Evolutionary conservation across 1,284 basidiomycete genomes (phyloP).

Genomic region (Ustilago bromivora): DNA sequence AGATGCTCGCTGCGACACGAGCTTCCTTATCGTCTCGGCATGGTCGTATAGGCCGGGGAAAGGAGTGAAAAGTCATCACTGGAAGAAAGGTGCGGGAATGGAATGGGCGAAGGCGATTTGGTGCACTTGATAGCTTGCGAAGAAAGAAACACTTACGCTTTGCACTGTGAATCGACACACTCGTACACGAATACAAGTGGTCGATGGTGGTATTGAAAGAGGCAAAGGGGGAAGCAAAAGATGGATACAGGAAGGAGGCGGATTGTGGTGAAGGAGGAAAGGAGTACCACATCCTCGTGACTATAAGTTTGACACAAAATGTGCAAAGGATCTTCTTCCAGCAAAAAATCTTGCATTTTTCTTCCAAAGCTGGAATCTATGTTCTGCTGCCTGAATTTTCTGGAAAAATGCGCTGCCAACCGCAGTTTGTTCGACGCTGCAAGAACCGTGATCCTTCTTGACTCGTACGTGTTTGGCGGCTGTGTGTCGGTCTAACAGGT

Average conservation of each 20-base stretch:
- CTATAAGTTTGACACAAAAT: slow-evolving; percentile 17
- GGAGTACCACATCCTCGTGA: neutral
- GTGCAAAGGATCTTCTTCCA: neutral
- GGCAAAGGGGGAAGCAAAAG: neutral
- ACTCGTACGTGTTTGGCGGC: slow-evolving; percentile 16
- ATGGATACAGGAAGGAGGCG: neutral
- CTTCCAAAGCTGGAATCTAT: slow-evolving; percentile 4
- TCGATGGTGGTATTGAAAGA: slow-evolving; percentile 25
- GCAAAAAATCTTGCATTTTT: slow-evolving; percentile 19
- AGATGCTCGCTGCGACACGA: slow-evolving; percentile 65
- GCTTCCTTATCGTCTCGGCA: slow-evolving; percentile 70
- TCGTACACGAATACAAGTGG: slow-evolving; percentile 33
- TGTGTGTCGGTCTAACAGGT: neutral
- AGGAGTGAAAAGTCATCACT: slow-evolving; percentile 64
- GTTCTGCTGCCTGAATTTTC: slow-evolving; percentile 19
- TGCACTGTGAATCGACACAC: slow-evolving; percentile 36
- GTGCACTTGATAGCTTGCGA: slow-evolving; percentile 1
- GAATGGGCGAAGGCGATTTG: neutral
- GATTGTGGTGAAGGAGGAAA: slow-evolving; percentile 6
- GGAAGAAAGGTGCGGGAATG: slow-evolving; percentile 18
- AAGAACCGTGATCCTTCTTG: neutral
- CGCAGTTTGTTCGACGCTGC: slow-evolving; percentile 18
- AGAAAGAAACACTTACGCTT: slow-evolving; percentile 32
- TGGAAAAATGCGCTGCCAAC: slow-evolving; percentile 11
- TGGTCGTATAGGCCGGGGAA: slow-evolving; percentile 70